A percentile compares a stretch with the other conserved stretches of the same genome.
Conservation (phyloP, 768 basidiomycete genomes). For the Lyophyllum decastes region DNA sequence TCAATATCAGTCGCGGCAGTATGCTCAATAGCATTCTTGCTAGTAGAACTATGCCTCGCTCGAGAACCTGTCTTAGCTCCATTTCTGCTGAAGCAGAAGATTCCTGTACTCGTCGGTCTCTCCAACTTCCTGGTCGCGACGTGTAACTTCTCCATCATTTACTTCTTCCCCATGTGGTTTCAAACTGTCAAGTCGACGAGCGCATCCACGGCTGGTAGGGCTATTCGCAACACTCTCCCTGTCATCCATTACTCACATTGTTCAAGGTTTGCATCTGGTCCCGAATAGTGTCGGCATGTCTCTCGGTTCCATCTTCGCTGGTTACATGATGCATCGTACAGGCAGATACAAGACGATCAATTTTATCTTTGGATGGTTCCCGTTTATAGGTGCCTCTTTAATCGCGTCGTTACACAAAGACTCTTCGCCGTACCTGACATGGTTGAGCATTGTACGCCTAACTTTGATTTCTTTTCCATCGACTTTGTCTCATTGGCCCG, state of each 20-base stretch:
- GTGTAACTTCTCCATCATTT: slow-evolving; percentile 78
- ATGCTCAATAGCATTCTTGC: slow-evolving; percentile 55
- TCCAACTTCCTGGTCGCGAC: slow-evolving; percentile 75
- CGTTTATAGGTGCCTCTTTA: slow-evolving; percentile 54
- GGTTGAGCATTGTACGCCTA: slow-evolving; percentile 60
- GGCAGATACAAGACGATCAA: slow-evolving; percentile 65
- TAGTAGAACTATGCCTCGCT: slow-evolving; percentile 64
- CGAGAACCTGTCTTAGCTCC: slow-evolving; percentile 76
- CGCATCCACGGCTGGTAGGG: slow-evolving; percentile 51
- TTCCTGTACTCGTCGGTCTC: slow-evolving; percentile 70
- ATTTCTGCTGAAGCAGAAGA: slow-evolving; percentile 58
- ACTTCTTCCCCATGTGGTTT: slow-evolving; percentile 86
- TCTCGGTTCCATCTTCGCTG: slow-evolving; percentile 67
- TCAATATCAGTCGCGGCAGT: slow-evolving; percentile 45
- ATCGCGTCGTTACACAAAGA: slow-evolving; percentile 51
- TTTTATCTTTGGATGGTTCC: slow-evolving; percentile 61
- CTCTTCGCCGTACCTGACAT: slow-evolving; percentile 48
- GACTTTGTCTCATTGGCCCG: not conserved
- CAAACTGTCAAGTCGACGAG: slow-evolving; percentile 74
- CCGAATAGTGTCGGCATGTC: slow-evolving; percentile 66
- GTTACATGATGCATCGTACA: slow-evolving; percentile 66
- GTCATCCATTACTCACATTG: not conserved
- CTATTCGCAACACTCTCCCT: not conserved
- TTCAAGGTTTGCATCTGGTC: slow-evolving; percentile 57
- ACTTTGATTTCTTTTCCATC: not conserved